Conservation (phyloP, 1,139 yeast genomes). For the Diutina rugosa region DNA sequence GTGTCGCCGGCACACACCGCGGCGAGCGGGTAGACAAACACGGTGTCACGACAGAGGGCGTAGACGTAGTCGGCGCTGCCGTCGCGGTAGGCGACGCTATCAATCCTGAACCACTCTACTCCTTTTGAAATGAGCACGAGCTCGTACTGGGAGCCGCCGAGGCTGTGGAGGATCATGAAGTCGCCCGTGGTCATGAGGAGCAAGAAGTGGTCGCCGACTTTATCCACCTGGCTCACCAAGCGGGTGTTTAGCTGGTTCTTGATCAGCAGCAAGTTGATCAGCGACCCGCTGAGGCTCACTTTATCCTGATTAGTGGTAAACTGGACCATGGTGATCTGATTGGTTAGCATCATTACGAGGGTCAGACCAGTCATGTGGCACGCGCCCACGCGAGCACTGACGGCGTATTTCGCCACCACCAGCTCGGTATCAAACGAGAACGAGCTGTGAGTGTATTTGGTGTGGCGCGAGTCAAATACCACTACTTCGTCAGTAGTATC, state of each 20-base stretch:
- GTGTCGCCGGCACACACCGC: not conserved
- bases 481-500: not conserved
- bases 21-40: not conserved
- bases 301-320: slow-evolving; percentile 5
- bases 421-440: not conserved
- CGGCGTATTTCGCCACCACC: not conserved
- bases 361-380: not conserved
- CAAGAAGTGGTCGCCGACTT: slow-evolving; percentile 22
- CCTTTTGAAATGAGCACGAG: not conserved
- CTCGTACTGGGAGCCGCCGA: slow-evolving; percentile 5
- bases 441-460: not conserved
- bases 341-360: not conserved
- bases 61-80: slow-evolving; percentile 15
- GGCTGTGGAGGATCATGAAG: slow-evolving; percentile 23
- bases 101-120: slow-evolving; percentile 1
- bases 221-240: slow-evolving; percentile 14
- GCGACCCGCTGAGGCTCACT: not conserved
- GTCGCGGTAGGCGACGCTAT: slow-evolving; percentile 4
- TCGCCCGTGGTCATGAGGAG: slow-evolving; percentile 26
- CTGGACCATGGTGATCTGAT: slow-evolving; percentile 13
- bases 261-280: slow-evolving; percentile 20
- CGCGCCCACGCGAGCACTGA: not conserved
- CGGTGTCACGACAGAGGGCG: slow-evolving; percentile 11
- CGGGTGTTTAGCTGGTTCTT: slow-evolving; percentile 14
- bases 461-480: not conserved